Evolutionary conservation across 257 asterid genomes (phyloP).

Genomic region (Fraxinus pennsylvanica): DNA sequence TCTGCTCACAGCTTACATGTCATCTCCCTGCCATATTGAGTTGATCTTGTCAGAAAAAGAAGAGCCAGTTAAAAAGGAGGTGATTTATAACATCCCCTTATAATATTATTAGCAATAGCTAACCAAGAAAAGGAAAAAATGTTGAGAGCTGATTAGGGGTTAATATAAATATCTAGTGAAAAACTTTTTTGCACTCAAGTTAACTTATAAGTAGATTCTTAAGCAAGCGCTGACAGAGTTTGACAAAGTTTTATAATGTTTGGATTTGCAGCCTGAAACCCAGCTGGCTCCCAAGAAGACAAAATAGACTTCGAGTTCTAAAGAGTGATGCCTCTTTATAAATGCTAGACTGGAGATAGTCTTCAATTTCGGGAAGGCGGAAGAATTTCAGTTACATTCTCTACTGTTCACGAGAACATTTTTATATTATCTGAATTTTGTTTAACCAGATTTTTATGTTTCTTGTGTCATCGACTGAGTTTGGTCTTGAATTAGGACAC

Average conservation of each 20-base stretch:
- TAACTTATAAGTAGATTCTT: not conserved
- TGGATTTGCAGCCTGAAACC: slow-evolving; percentile 29
- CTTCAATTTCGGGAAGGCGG: not conserved
- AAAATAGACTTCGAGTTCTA: not conserved
- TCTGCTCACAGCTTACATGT: slow-evolving; percentile 54
- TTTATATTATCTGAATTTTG: not conserved
- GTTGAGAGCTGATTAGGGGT: not conserved
- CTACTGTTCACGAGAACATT: not conserved
- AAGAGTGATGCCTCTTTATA: not conserved
- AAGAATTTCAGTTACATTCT: not conserved
- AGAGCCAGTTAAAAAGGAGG: slow-evolving; percentile 75
- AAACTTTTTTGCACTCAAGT: not conserved
- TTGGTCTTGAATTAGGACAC: not conserved
- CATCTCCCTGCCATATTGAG: slow-evolving; percentile 77
- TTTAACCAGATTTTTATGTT: not conserved
- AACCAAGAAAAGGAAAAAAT: not conserved
- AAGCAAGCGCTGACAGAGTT: not conserved
- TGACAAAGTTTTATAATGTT: not conserved
- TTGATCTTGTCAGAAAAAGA: slow-evolving; percentile 65
- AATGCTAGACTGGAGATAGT: not conserved
- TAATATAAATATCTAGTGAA: too few relatives aligned
- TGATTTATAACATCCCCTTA: not conserved
- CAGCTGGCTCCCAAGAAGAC: slow-evolving; percentile 30
- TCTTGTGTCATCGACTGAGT: not conserved
- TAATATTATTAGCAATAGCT: not conserved